Evolutionary conservation across 2,329 filamentous ascomycete species (phyloP).

Genomic region (Exophiala aquamarina): DNA sequence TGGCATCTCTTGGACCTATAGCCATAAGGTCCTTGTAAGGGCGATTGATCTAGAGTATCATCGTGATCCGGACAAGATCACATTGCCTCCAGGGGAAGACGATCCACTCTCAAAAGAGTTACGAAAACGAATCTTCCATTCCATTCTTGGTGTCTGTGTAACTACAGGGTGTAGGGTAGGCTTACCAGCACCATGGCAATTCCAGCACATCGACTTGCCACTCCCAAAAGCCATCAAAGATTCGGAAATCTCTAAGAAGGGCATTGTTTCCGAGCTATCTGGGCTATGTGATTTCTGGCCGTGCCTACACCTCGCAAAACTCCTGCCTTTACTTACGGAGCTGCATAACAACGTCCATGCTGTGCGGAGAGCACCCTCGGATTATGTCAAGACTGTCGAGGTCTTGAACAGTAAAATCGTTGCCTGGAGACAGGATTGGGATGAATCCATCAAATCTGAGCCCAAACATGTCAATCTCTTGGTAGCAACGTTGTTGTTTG

Average conservation of each 20-base stretch:
- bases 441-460: slow-evolving; percentile 50
- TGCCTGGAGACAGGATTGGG: slow-evolving; percentile 64
- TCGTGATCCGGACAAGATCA: slow-evolving; percentile 64
- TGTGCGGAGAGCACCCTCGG: slow-evolving; percentile 61
- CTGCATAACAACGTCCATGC: slow-evolving; percentile 77
- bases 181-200: slow-evolving; percentile 70
- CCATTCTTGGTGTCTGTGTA: slow-evolving; percentile 64
- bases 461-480: slow-evolving; percentile 43
- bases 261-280: slow-evolving; percentile 55
- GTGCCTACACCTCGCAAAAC: slow-evolving; percentile 65
- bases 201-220: slow-evolving; percentile 71
- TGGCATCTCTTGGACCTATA: slow-evolving; percentile 69
- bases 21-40: slow-evolving; percentile 63
- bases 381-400: slow-evolving; percentile 64
- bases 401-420: slow-evolving; percentile 65
- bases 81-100: slow-evolving; percentile 38
- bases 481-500: slow-evolving; percentile 50
- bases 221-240: slow-evolving; percentile 72
- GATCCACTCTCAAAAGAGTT: slow-evolving; percentile 69
- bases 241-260: slow-evolving; percentile 65
- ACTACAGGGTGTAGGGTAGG: slow-evolving; percentile 75
- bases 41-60: slow-evolving; percentile 77
- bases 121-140: slow-evolving; percentile 77
- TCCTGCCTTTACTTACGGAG: slow-evolving; percentile 67
- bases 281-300: slow-evolving; percentile 67